Evolutionary conservation across 805 yeast genomes (phyloP), one percentile per base, ranked within the genome.

Genomic region (Blastobotrys muscicola): DNA sequence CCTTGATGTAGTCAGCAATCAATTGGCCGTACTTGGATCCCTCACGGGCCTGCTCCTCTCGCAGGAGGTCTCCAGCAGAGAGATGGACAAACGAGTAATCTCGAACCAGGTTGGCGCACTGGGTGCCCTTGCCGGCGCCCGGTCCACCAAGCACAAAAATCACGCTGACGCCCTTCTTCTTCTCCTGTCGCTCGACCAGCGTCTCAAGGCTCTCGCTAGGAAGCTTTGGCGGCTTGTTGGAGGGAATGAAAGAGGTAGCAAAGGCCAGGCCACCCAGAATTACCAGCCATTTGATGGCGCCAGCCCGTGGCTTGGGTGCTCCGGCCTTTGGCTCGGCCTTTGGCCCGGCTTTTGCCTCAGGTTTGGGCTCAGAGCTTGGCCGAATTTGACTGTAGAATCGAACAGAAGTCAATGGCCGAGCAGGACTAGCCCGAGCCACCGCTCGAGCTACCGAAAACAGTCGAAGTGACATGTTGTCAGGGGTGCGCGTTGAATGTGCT

Each of bases 51-150:
- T 92, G 97, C 64, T 90, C 98, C 8, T 87, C 95, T 56, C 98
- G 76, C 53, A 90, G 71, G 53, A 92, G 74, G 61, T 90, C 98
- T 39, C 98, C 98, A n/a, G 98, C 98, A 33, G 94, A 80, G 36
- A 90, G 68, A 60, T 90, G 98, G 29, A 82, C 80, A 62, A 89
- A 92, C 12, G 80, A 78, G 60, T 76, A 82, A 54, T 87, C 85
- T 14, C 73, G 65, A 36, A 90, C 97, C 45, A 90, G 71, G 58
- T 78, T 84, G 29, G 80, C 82, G 69, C 97, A 85, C 65, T 90
- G 98, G 1, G 98, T 90, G 45, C 98, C 97, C 61, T 92, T 92
- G 36, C 98, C 97, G 26, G 95, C 85, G 14, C 97, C 97, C 4
- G 97, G 97, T 3, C 97, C 97, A 36, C 98, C 98, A 29, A 90